Evolutionary conservation across 768 basidiomycete species (phyloP), one percentile per base, ranked within the genome.

Genomic region (Lenzites betulinus): DNA sequence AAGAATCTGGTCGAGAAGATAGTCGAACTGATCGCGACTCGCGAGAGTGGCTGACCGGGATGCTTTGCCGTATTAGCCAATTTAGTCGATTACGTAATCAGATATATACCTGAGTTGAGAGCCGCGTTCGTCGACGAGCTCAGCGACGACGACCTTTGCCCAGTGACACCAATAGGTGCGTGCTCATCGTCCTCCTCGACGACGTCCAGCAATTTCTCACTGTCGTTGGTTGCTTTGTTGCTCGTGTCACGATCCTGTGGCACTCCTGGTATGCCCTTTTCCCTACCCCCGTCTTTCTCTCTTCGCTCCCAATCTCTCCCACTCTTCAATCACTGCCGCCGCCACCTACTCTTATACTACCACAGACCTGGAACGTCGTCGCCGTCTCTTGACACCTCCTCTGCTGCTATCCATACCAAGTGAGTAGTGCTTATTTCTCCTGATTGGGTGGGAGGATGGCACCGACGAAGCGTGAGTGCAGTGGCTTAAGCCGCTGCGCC

Each of bases 1-100:
- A 83, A 83, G 72, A 74, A 71, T 51, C 74, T 95, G 41, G 91
- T 95, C 9, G 84, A 83, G 60, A 78, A 74, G 65, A 81, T 93
- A 18, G 83, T 90, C 13, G 80, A 80, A 54, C 16, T 64, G 56
- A 59, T 64, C 62, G 52, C 64, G 44, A 39, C n/a, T n/a, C n/a
- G 46, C 49, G 33, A 30, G 47, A 43, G 60, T 35, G 60, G 60
- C 60, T 62, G 60, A 58, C 61, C 44, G 46, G 54, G 22, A 53
- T 46, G 54, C 39, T 39, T 50, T 58, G 36, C 61, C 52, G 28
- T 26, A 41, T 58, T 41, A 49, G 62, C 59, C 48, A 46, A 55
- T 63, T 58, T 41, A 53, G 62, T 59, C 52, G 51, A 55, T 63
- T 63, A 63, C 28, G 49, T 63, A 63, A 63, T 36, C 62, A 1